Evolutionary conservation across 768 basidiomycete species (phyloP).

Genomic region (Russula foetens): DNA sequence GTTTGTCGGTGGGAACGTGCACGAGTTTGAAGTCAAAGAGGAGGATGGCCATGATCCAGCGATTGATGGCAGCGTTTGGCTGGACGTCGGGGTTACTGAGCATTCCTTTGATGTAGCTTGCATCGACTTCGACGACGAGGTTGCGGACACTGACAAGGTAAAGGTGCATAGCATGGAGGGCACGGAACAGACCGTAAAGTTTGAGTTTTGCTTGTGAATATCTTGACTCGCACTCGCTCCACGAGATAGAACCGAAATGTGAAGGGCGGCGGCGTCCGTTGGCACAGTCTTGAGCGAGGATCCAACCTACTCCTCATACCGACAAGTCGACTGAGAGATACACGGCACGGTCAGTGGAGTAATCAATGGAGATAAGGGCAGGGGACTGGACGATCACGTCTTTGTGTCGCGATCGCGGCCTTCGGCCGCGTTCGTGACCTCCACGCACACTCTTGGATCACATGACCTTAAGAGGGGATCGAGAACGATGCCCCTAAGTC

Average conservation of each 20-base stretch:
- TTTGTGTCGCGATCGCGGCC: too few relatives aligned
- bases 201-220: constrained; percentile 26
- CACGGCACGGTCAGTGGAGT: background rate
- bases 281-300: constrained; percentile 15
- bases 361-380: constrained; percentile 22
- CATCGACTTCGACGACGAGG: too few relatives aligned
- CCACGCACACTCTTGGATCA: too few relatives aligned
- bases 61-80: too few relatives aligned
- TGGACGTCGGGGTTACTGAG: too few relatives aligned
- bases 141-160: constrained; percentile 26
- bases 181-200: constrained; percentile 21
- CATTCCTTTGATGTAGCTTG: too few relatives aligned
- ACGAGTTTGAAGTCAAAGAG: too few relatives aligned
- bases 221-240: constrained; percentile 12
- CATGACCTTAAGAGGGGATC: too few relatives aligned
- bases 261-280: background rate
- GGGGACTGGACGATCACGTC: constrained; percentile 8
- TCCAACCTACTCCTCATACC: background rate
- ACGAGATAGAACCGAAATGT: background rate
- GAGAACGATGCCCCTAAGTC: too few relatives aligned
- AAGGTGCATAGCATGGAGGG: background rate
- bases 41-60: too few relatives aligned
- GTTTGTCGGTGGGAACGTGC: constrained; percentile 28
- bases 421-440: too few relatives aligned
- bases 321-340: background rate